Evolutionary conservation across 352 stramenopile species (phyloP).

Genomic region (Aphanomyces euteiches): DNA sequence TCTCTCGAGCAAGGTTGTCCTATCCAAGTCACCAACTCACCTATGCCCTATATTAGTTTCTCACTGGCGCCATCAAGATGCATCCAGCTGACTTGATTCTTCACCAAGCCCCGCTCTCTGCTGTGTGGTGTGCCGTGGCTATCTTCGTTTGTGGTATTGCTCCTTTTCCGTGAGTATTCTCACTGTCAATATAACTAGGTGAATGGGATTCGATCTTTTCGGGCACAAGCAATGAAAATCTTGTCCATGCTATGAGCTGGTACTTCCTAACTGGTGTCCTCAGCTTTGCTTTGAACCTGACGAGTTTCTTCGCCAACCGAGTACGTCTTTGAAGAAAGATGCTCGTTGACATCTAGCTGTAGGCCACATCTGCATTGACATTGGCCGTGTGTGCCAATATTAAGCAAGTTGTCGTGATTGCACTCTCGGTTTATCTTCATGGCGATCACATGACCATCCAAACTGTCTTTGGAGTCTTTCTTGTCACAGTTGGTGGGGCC

Average conservation of each 20-base stretch:
- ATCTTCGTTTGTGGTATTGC: conserved; percentile 67
- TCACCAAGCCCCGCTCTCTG: conserved; percentile 90
- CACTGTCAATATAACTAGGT: conserved; percentile 25
- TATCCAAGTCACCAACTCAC: neutral
- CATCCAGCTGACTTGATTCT: conserved; percentile 90
- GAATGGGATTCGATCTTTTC: conserved; percentile 43
- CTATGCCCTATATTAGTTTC: conserved; percentile 45
- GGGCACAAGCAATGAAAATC: too few relatives aligned
- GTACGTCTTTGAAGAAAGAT: neutral
- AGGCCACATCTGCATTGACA: conserved; percentile 90
- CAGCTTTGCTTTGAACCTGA: conserved; percentile 93
- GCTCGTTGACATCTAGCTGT: neutral
- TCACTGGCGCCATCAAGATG: conserved; percentile 91
- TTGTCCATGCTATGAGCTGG: conserved; percentile 47
- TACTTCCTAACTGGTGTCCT: conserved; percentile 85
- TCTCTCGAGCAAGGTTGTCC: conserved; percentile 71
- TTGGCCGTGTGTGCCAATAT: conserved; percentile 92
- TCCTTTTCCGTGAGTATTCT: neutral
- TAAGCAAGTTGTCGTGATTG: conserved; percentile 90
- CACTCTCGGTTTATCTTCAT: conserved; percentile 75
- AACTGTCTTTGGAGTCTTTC: conserved; percentile 61
- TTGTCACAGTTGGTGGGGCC: conserved; percentile 64
- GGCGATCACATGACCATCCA: conserved; percentile 63
- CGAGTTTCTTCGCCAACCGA: conserved; percentile 93
- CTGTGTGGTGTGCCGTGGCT: conserved; percentile 83